Evolutionary conservation across 768 basidiomycete species (phyloP), one percentile per base, ranked within the genome.

Genomic region (Boletus tomentosulus): DNA sequence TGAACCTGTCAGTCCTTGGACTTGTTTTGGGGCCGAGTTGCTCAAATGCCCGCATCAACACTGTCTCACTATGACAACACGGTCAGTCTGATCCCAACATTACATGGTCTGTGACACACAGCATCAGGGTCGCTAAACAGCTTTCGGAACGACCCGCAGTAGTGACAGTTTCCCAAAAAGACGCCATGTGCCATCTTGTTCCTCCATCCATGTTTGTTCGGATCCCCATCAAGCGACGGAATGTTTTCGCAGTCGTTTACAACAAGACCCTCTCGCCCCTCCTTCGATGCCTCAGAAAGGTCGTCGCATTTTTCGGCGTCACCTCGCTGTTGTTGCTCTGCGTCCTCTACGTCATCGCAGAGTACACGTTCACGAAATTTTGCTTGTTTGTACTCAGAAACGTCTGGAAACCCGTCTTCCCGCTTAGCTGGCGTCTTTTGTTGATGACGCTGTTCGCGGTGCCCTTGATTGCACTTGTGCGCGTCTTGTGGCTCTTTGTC

Each of bases 321-420:
- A 1, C 37, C 15, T 57, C 48, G 0, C 43, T 59, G 0, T 37
- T 11, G 0, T 25, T 57, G 5, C n/a, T 57, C 38, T 48, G 9
- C 27, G 3, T 48, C 34, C 38, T 66, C 8, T 64, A 53, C 45
- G 10, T 9, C 47, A 1, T 53, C 19, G 49, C 51, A 6, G 64
- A 64, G 16, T 35, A 51, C 48, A 19, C 10, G 19, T 54, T 63
- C 35, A 47, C 51, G 7, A 1, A 16, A 1, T 30, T 38, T 46
- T 66, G 60, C 58, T 51, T 66, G 6, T 10, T 13, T 0, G 2
- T 41, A 0, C 12, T 7, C 27, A 50, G n/a, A 0, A 11, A 6
- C 3, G 46, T 66, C 39, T 64, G 64, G 64, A 52, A 46, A 34
- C 56, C 58, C 0, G 58, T 51, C 0, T 64, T 66, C 43, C 64